A percentile compares a stretch with the other conserved stretches of the same genome.
phyloP scores from a whole-genome alignment of 345 rosid species.

The Capsella bursapastoris region DNA sequence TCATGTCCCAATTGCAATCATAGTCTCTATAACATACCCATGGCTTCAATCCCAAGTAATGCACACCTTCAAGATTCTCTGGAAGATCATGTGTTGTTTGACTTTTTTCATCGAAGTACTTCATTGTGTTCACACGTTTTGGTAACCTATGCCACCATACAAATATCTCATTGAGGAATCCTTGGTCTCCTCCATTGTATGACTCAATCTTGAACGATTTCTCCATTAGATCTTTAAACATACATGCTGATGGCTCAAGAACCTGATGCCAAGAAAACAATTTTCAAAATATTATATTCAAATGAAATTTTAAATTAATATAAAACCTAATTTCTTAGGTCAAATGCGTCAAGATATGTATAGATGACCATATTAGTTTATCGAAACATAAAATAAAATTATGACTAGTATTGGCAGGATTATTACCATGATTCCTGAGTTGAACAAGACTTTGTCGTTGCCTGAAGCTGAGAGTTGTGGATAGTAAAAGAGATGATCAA shows the following conservation, averaged over 20 bases:
- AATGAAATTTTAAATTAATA: background rate
- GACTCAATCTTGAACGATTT: slow-evolving; percentile 52
- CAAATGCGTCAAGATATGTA: background rate
- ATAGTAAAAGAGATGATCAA: slow-evolving; percentile 60
- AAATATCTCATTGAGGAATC: slow-evolving; percentile 74
- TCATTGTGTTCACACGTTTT: slow-evolving; percentile 53
- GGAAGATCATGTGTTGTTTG: background rate
- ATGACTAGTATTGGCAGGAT: background rate
- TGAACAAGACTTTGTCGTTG: slow-evolving; percentile 56
- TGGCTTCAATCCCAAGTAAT: slow-evolving; percentile 84
- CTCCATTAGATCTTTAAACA: slow-evolving; percentile 58
- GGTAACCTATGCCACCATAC: slow-evolving; percentile 94
- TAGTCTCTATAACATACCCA: slow-evolving; percentile 92
- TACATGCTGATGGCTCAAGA: slow-evolving; percentile 81
- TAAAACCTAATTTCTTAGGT: background rate
- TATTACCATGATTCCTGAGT: slow-evolving; percentile 76
- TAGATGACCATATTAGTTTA: background rate
- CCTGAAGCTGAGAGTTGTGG: slow-evolving; percentile 71
- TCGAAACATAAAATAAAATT: no score
- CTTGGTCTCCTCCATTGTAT: slow-evolving; percentile 92
- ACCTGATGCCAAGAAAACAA: slow-evolving; percentile 21
- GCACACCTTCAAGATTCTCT: slow-evolving; percentile 50
- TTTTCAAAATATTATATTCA: background rate
- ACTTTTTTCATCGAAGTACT: slow-evolving; percentile 43
- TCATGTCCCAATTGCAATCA: slow-evolving; percentile 87